These are phyloP conservation scores for Bauhinia variegata DNA, from an alignment of 306 rosid species.

Conservation along the genomic window DNA sequence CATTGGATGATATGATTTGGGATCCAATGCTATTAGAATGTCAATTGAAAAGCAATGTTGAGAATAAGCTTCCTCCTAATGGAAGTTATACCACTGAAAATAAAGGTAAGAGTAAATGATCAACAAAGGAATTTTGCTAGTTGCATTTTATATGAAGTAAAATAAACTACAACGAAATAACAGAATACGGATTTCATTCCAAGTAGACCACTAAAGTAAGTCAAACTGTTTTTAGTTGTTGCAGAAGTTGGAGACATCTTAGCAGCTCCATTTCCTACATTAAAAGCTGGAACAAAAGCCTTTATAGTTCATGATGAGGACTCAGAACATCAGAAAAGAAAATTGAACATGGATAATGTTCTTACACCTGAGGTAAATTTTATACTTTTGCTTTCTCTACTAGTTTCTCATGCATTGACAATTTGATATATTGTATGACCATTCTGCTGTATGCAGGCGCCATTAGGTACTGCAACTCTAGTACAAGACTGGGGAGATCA, in stretches of 20 bases:
- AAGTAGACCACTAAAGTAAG: background rate
- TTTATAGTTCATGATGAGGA: background rate
- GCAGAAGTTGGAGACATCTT: background rate
- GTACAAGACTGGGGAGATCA: background rate
- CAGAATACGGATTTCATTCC: background rate
- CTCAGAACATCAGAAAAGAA: constrained; percentile 6
- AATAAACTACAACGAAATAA: background rate
- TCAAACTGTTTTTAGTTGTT: background rate
- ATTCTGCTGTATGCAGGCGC: background rate
- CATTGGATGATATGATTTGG: constrained; percentile 8
- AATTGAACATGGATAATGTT: constrained; percentile 6
- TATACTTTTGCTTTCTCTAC: background rate
- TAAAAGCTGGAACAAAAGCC: background rate
- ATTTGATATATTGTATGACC: background rate
- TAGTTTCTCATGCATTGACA: background rate
- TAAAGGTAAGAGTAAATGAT: constrained; percentile 27
- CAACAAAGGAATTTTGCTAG: background rate
- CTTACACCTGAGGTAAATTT: constrained; percentile 10
- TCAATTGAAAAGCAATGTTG: constrained; percentile 15
- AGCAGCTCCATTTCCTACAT: background rate
- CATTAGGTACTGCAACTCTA: too few relatives aligned
- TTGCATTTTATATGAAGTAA: background rate
- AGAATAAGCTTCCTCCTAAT: background rate
- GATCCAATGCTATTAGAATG: constrained; percentile 40
- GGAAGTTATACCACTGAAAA: background rate